phyloP scores from a whole-genome alignment of 2,329 filamentous ascomycete species.

The Sclerotiophoma versabilis region DNA sequence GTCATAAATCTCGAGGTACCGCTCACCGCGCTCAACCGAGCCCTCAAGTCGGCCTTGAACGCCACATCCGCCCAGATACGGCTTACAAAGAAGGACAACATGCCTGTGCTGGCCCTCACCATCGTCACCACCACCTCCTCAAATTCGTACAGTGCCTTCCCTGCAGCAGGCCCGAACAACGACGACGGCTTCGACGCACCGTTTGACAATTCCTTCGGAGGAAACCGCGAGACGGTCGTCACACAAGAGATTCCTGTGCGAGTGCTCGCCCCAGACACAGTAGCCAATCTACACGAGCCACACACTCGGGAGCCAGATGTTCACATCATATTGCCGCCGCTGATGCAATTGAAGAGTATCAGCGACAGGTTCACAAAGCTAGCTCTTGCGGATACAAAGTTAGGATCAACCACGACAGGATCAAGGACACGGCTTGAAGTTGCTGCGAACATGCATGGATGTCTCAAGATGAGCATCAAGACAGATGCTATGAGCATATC shows the following conservation, averaged over 20 bases:
- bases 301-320: conserved; percentile 90
- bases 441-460: conserved; percentile 93
- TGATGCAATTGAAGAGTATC: conserved; percentile 90
- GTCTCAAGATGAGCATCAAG: conserved; percentile 77
- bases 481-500: conserved; percentile 87
- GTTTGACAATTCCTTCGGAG: conserved; percentile 44
- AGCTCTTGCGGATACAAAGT: conserved; percentile 51
- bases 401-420: conserved; percentile 44
- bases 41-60: conserved; percentile 86
- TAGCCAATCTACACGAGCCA: conserved; percentile 95
- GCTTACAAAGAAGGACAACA: conserved; percentile 88
- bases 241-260: conserved; percentile 97
- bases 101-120: conserved; percentile 87
- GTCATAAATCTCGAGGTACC: conserved; percentile 97
- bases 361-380: conserved; percentile 95
- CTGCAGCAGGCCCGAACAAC: conserved; percentile 33
- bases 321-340: conserved; percentile 85
- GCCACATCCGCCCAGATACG: conserved; percentile 83
- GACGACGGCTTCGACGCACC: conserved; percentile 37
- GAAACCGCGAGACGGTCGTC: conserved; percentile 86
- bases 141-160: conserved; percentile 53
- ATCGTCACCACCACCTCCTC: conserved; percentile 76
- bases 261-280: conserved; percentile 80
- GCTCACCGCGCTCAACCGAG: conserved; percentile 83
- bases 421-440: conserved; percentile 72